Percentiles rank a stretch among this genome's conserved stretches.
These are phyloP conservation scores for Entophlyctis luteolus DNA, from an alignment of 192 early-diverging fungal genomes.

Conservation along the genomic window DNA sequence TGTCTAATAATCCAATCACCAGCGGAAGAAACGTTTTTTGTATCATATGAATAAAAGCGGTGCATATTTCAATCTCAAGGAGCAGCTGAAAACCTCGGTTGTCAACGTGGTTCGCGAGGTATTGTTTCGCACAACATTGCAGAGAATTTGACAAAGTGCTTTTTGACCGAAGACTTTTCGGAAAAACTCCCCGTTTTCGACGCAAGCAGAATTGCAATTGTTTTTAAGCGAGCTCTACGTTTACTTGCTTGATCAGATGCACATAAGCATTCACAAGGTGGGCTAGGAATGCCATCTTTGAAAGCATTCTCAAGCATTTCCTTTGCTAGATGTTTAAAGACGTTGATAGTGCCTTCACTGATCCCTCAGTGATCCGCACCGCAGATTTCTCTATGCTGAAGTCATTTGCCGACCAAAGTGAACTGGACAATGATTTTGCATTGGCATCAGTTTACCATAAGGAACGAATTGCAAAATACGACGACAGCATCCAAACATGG, in stretches of 20 bases:
- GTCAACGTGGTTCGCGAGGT: slow-evolving; percentile 58
- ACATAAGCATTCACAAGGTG: slow-evolving; percentile 45
- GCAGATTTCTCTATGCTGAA: slow-evolving; percentile 47
- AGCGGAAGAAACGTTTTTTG: slow-evolving; percentile 53
- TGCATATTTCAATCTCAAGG: slow-evolving; percentile 57
- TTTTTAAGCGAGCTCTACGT: slow-evolving; percentile 61
- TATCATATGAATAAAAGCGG: slow-evolving; percentile 60
- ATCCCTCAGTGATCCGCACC: slow-evolving; percentile 33
- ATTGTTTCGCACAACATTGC: not conserved
- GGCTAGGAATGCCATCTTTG: not conserved
- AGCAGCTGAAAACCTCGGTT: slow-evolving; percentile 53
- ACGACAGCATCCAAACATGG: slow-evolving; percentile 57
- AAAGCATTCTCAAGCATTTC: not conserved
- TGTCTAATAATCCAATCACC: not conserved
- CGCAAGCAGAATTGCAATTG: slow-evolving; percentile 50
- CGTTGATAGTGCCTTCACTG: slow-evolving; percentile 25
- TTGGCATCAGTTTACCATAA: slow-evolving; percentile 49
- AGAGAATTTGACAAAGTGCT: not conserved
- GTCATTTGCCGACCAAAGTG: slow-evolving; percentile 50
- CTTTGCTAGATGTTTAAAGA: slow-evolving; percentile 39
- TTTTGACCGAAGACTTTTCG: slow-evolving; percentile 41
- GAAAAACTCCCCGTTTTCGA: slow-evolving; percentile 47
- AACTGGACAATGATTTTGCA: slow-evolving; percentile 33
- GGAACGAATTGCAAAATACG: slow-evolving; percentile 54
- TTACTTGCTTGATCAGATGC: slow-evolving; percentile 57